Conservation (phyloP, 805 yeast species). For the Metschnikowia dekortorum region DNA sequence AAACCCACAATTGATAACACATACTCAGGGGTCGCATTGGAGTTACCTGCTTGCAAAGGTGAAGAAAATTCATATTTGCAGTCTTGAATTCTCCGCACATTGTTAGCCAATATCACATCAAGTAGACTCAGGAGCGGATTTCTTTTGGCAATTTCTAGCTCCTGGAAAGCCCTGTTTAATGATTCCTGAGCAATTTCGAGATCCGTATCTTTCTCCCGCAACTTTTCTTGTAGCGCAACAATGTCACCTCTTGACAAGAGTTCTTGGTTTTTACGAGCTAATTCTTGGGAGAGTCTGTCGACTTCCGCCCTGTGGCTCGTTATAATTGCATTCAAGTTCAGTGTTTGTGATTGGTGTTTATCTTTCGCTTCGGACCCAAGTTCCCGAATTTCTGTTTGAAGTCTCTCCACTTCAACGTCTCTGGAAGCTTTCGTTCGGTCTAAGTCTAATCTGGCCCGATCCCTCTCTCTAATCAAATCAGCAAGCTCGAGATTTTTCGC, state of each 20-base stretch:
- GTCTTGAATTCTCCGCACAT: conserved; percentile 70
- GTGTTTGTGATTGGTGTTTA: conserved; percentile 57
- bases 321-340: conserved; percentile 57
- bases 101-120: conserved; percentile 68
- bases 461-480: conserved; percentile 84
- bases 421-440: conserved; percentile 65
- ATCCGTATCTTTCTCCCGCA: conserved; percentile 71
- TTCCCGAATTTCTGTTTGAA: conserved; percentile 61
- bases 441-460: conserved; percentile 77
- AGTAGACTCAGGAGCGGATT: conserved; percentile 50
- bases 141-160: conserved; percentile 48
- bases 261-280: conserved; percentile 26
- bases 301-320: conserved; percentile 62
- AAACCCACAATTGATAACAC: conserved; percentile 66
- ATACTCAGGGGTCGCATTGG: conserved; percentile 67
- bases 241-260: conserved; percentile 23
- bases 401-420: conserved; percentile 58
- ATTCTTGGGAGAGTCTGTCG: conserved; percentile 40
- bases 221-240: conserved; percentile 35
- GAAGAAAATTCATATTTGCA: conserved; percentile 65
- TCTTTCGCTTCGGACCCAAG: conserved; percentile 54
- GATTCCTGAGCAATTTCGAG: conserved; percentile 75
- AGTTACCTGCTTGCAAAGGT: conserved; percentile 79
- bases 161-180: conserved; percentile 65
- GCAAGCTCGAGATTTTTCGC: conserved; percentile 85